A percentile compares a stretch with the other conserved stretches of the same genome.
These are phyloP conservation scores for Ceratocystis lukuohia DNA, from an alignment of 2,329 filamentous ascomycete genomes.

Conservation along the genomic window DNA sequence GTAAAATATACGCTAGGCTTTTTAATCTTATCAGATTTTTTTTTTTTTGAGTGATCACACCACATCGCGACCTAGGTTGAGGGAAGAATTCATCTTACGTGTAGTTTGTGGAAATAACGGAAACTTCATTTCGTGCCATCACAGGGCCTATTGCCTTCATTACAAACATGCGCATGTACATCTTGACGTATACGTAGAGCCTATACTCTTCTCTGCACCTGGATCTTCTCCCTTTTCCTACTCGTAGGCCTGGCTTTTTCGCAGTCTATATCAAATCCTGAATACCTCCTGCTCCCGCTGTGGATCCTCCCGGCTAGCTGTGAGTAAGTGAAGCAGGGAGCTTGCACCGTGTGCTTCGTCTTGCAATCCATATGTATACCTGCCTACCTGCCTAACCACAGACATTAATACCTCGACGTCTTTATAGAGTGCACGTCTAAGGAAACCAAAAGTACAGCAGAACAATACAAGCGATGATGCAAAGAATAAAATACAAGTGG, in stretches of 20 bases:
- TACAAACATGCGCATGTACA: background rate
- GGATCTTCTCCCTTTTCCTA: background rate
- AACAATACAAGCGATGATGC: no score
- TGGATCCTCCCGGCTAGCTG: background rate
- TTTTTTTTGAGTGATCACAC: background rate
- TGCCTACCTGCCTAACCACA: no score
- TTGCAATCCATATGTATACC: background rate
- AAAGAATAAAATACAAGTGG: no score
- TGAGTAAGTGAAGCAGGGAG: background rate
- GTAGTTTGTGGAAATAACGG: background rate
- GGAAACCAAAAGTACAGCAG: no score
- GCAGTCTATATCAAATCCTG: background rate
- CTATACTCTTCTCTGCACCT: background rate
- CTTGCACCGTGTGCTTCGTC: background rate
- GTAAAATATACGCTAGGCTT: slow-evolving; percentile 2
- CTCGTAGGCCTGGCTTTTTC: background rate
- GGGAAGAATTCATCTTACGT: background rate
- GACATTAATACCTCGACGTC: no score
- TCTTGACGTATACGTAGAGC: background rate
- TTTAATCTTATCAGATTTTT: slow-evolving; percentile 9
- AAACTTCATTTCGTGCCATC: background rate
- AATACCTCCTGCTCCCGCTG: background rate
- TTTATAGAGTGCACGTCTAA: no score
- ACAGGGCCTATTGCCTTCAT: background rate
- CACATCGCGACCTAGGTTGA: background rate